These are phyloP conservation scores for Fusarium duplospermum DNA, from an alignment of 2,329 filamentous ascomycete genomes.

Conservation along the genomic window DNA sequence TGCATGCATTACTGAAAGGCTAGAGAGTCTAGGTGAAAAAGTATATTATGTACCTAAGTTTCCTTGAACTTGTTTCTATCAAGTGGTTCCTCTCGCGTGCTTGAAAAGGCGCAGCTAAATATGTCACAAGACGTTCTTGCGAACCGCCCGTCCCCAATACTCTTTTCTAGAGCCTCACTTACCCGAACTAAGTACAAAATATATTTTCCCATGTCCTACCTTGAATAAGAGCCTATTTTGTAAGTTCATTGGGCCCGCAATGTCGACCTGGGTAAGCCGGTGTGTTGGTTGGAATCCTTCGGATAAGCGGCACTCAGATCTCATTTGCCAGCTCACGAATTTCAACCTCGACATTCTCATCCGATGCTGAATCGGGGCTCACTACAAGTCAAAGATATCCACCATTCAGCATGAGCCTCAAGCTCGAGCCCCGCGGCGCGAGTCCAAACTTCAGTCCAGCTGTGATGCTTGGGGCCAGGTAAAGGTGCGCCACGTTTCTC, in stretches of 20 bases:
- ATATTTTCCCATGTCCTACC: not conserved
- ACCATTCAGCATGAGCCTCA: not conserved
- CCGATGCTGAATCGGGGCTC: not conserved
- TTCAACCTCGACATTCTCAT: not conserved
- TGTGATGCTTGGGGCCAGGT: not conserved
- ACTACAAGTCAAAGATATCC: not conserved
- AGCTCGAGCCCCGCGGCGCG: not conserved
- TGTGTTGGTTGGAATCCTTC: not conserved
- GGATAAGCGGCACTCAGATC: not conserved
- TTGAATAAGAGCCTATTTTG: not conserved
- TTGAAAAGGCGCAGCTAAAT: not conserved
- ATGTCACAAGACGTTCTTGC: not conserved
- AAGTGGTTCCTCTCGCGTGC: not conserved
- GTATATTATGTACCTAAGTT: not conserved
- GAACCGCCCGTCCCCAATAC: not conserved
- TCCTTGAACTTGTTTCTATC: not conserved
- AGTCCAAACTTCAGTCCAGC: not conserved
- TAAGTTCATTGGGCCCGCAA: not conserved
- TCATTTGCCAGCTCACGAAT: not conserved
- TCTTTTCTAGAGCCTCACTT: not conserved
- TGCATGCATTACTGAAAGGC: not conserved
- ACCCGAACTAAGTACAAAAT: not conserved
- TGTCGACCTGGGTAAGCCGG: not conserved
- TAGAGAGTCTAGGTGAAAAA: not conserved
- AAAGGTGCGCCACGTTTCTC: not conserved